Base-by-base conservation (phyloP, 2,329 filamentous ascomycete species). In the Cordyceps cicadae region DNA sequence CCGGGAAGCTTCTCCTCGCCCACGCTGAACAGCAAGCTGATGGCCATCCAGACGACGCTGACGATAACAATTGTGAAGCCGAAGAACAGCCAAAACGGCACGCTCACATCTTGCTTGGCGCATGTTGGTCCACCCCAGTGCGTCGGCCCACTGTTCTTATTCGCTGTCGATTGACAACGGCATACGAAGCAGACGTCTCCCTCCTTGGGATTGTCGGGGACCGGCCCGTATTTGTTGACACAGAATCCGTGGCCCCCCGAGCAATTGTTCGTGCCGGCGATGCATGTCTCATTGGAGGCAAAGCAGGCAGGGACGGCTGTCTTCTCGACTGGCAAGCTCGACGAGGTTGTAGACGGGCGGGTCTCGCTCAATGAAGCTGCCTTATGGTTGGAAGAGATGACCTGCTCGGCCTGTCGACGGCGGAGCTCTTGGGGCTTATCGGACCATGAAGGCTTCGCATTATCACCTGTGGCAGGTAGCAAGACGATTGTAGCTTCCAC, bases 51-150 rank as follows among this genome's bases (percentile, higher is more conserved):
- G 32, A 95, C 76, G 43, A 89, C 75, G 52, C 84, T 81, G 1
- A 94, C 75, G 64, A 95, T 78, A 43, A 86, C 75, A 53, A 97
- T 76, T 4, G 84, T 87, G 67, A 94, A 88, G 8, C 87, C 85
- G 14, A 84, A 83, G 67, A 99, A 86, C 55, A 99, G 77, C 85
- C 92, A 95, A 76, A 99, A 97, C 5, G 89, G 87, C 32, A 87
- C 83, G 71, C 91, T 95, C 57, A 97, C 79, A 70, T 99, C 93
- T 73, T 87, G 83, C 84, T 97, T 99, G 71, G 94, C 86, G 77
- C 94, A 99, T 52, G 88, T 87, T 43, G 85, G 79, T 17, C 94
- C 94, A 54, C 87, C 93, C 91, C 92, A 97, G 70, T 87, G 81
- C 0, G 85, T 85, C 15, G 85, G 84, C 73, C 86, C 86, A 43